These are phyloP conservation scores for Nigrospora sphaerica DNA, from an alignment of 2,329 filamentous ascomycete genomes.

Conservation along the genomic window DNA sequence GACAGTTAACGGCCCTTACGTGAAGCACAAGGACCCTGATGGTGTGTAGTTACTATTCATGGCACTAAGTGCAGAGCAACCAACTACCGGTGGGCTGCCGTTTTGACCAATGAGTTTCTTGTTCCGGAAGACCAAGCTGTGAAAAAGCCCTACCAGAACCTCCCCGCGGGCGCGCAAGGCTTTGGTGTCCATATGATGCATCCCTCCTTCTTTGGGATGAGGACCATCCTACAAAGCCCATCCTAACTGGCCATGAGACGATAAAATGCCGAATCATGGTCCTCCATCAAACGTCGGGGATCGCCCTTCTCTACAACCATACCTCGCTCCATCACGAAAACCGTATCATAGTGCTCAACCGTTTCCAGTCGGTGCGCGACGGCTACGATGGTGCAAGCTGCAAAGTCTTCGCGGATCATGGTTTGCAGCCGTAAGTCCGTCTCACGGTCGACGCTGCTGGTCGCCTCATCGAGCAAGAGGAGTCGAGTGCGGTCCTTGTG, in stretches of 20 bases:
- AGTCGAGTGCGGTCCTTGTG: conserved; percentile 13
- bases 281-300: neutral
- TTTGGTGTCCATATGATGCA: too few relatives aligned
- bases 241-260: too few relatives aligned
- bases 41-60: neutral
- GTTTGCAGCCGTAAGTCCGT: conserved; percentile 1
- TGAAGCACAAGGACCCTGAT: neutral
- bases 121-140: neutral
- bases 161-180: neutral
- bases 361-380: conserved; percentile 4
- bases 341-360: neutral
- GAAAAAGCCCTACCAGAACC: neutral
- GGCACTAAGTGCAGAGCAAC: neutral
- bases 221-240: too few relatives aligned
- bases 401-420: conserved; percentile 2
- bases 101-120: neutral
- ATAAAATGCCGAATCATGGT: too few relatives aligned
- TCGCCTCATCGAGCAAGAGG: conserved; percentile 37
- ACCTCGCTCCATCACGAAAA: conserved; percentile 1
- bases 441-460: conserved; percentile 18
- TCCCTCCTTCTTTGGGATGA: too few relatives aligned
- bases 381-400: neutral
- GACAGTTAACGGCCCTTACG: neutral
- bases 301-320: conserved; percentile 1
- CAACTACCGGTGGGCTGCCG: neutral